phyloP scores from a whole-genome alignment of 2,329 filamentous ascomycete genomes.

The Beauveria varroae region DNA sequence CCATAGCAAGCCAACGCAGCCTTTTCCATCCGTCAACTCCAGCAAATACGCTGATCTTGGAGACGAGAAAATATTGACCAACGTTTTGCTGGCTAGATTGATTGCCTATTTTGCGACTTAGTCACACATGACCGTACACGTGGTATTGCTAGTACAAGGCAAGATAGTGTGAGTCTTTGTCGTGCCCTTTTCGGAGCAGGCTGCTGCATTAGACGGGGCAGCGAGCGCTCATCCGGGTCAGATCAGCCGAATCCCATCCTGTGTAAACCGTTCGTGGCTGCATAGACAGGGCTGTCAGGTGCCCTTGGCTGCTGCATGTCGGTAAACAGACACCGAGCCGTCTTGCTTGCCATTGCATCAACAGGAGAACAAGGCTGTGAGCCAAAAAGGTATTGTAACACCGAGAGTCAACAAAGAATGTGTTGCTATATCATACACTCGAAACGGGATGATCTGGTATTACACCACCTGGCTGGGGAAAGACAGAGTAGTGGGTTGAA shows the following conservation, averaged over 20 bases:
- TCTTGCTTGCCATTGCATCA: neutral
- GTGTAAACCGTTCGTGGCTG: neutral
- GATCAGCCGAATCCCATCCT: neutral
- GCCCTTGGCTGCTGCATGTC: neutral
- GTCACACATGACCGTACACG: neutral
- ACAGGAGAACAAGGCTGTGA: neutral
- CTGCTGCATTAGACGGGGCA: neutral
- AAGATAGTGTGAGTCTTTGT: neutral
- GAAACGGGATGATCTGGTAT: neutral
- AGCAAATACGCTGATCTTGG: too few relatives aligned
- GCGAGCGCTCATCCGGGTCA: neutral
- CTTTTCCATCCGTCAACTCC: neutral
- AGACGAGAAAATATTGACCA: too few relatives aligned
- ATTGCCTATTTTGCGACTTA: neutral
- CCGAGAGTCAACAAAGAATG: neutral
- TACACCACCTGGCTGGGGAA: neutral
- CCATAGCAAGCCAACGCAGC: too few relatives aligned
- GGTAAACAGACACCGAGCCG: neutral
- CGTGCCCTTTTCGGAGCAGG: neutral
- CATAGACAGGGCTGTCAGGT: neutral
- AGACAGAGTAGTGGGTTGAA: neutral
- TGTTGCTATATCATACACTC: neutral
- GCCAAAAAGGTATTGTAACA: neutral
- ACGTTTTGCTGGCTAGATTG: neutral
- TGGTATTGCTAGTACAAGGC: neutral